Evolutionary conservation across 2,329 filamentous ascomycete genomes (phyloP).

Genomic region (Neofusicoccum laricinum): DNA sequence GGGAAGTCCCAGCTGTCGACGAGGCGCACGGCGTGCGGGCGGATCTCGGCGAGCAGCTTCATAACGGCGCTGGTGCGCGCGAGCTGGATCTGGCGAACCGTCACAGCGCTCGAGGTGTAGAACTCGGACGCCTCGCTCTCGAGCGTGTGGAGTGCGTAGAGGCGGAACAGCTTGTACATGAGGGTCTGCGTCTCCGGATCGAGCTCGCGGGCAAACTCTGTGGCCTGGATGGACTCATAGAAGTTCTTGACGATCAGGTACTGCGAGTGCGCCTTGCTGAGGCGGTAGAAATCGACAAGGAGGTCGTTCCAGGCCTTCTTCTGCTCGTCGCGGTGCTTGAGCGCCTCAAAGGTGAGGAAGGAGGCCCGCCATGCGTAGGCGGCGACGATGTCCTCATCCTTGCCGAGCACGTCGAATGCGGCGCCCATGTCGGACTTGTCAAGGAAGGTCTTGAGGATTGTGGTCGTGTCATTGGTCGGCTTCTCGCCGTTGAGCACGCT

Average conservation of each 20-base stretch:
- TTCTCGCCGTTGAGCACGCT: constrained; percentile 64
- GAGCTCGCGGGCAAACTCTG: constrained; percentile 51
- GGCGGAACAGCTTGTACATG: constrained; percentile 65
- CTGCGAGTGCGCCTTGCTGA: constrained; percentile 72
- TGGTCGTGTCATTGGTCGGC: constrained; percentile 65
- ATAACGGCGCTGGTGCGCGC: constrained; percentile 66
- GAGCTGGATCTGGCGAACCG: constrained; percentile 69
- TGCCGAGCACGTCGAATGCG: constrained; percentile 70
- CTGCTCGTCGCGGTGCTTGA: constrained; percentile 70
- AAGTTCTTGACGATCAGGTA: constrained; percentile 79
- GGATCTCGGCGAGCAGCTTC: constrained; percentile 66
- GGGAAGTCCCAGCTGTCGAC: constrained; percentile 76
- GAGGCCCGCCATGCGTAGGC: constrained; percentile 75
- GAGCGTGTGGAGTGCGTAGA: constrained; percentile 64
- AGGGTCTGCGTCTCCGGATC: constrained; percentile 57
- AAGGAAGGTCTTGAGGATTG: constrained; percentile 64
- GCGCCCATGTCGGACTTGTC: constrained; percentile 66
- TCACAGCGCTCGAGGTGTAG: constrained; percentile 64
- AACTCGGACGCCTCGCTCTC: constrained; percentile 70
- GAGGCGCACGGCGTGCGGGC: constrained; percentile 68
- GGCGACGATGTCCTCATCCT: constrained; percentile 66
- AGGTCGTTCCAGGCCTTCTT: constrained; percentile 76
- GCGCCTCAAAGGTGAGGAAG: constrained; percentile 71
- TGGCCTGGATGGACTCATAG: constrained; percentile 64
- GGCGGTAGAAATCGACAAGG: constrained; percentile 73